phyloP scores from a whole-genome alignment of 1,284 basidiomycete species.

The Cystobasidium pallidum region DNA sequence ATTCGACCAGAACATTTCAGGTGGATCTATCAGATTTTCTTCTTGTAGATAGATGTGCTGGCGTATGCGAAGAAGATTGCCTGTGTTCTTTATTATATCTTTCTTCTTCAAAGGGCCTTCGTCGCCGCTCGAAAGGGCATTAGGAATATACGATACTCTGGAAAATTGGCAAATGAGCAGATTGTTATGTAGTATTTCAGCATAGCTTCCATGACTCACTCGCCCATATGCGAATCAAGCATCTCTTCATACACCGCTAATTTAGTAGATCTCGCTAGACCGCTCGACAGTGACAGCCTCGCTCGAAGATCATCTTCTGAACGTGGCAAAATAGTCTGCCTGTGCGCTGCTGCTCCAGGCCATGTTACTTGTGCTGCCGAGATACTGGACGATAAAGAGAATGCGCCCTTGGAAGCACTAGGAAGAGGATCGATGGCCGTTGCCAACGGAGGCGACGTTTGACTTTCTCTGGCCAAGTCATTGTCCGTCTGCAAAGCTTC shows the following conservation, averaged over 20 bases:
- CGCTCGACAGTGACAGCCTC: slow-evolving; percentile 50
- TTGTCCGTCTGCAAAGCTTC: neutral
- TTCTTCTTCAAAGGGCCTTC: slow-evolving; percentile 51
- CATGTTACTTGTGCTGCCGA: neutral
- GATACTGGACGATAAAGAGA: neutral
- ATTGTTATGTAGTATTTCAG: no score
- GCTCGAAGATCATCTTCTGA: slow-evolving; percentile 49
- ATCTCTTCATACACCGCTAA: slow-evolving; percentile 52
- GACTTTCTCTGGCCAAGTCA: neutral
- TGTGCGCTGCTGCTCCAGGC: neutral
- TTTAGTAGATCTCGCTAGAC: slow-evolving; percentile 51
- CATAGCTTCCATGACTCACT: slow-evolving; percentile 37
- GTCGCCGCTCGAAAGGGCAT: slow-evolving; percentile 45
- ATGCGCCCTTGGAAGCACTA: slow-evolving; percentile 5
- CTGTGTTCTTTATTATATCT: slow-evolving; percentile 52
- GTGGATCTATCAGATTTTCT: slow-evolving; percentile 52
- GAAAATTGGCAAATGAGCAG: neutral
- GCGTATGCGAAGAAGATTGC: slow-evolving; percentile 51
- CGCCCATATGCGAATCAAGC: slow-evolving; percentile 51
- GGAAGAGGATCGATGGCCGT: slow-evolving; percentile 41
- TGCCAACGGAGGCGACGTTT: slow-evolving; percentile 27
- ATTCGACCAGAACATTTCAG: slow-evolving; percentile 48
- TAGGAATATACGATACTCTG: slow-evolving; percentile 39
- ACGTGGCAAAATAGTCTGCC: slow-evolving; percentile 28
- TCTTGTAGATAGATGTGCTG: slow-evolving; percentile 52